Percentiles rank a stretch among this genome's conserved stretches.
These are phyloP conservation scores for Pythium chondricola DNA, from an alignment of 352 stramenopile species.

Conservation along the genomic window DNA sequence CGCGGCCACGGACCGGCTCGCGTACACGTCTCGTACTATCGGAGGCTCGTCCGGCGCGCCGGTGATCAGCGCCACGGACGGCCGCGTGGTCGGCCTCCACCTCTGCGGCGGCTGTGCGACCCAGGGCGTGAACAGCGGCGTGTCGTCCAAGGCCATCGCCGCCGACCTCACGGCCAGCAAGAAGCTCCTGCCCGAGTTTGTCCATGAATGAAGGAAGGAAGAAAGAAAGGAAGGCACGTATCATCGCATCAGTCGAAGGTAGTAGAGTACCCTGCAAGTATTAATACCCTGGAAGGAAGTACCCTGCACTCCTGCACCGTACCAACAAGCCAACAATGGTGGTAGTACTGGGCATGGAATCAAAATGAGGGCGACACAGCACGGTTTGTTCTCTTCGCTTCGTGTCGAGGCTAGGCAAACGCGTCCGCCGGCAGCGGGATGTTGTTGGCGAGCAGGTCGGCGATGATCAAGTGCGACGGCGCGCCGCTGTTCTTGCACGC, in stretches of 20 bases:
- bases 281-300: too few relatives aligned
- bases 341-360: too few relatives aligned
- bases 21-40: background rate
- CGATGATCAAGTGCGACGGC: conserved; percentile 33
- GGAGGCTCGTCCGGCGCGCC: conserved; percentile 20
- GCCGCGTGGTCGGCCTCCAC: conserved; percentile 16
- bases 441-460: conserved; percentile 30
- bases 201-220: conserved; percentile 1
- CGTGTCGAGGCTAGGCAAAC: conserved; percentile 35
- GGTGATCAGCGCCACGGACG: conserved; percentile 10
- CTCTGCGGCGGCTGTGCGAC: conserved; percentile 10
- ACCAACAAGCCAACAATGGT: too few relatives aligned
- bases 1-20: background rate
- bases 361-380: too few relatives aligned
- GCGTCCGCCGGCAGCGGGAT: conserved; percentile 25
- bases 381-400: too few relatives aligned
- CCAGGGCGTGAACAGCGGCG: conserved; percentile 2
- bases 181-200: background rate
- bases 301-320: too few relatives aligned
- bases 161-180: conserved; percentile 4
- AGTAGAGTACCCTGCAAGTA: too few relatives aligned
- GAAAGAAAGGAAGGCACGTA: background rate
- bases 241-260: background rate
- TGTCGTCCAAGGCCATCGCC: conserved; percentile 4
- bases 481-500: conserved; percentile 26